Evolutionary conservation across 768 basidiomycete genomes (phyloP), one percentile per base, ranked within the genome.

Genomic region (Naganishia antarctica): DNA sequence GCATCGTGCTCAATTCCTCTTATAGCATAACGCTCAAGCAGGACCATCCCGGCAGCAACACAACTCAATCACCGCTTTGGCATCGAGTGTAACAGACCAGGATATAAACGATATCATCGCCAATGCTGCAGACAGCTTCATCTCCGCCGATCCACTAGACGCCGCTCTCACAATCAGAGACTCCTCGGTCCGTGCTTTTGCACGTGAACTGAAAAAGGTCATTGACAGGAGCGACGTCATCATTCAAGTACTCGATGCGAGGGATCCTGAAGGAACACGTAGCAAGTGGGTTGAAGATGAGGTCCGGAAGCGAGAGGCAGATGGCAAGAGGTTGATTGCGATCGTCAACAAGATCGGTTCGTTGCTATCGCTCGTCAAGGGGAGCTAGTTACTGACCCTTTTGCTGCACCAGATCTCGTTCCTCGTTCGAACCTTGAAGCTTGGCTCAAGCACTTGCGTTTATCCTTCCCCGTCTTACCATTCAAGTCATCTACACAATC

Each of bases 281-380:
- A 94, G 91, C 78, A 82, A 87, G 58, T 82, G 94, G 41, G 91
- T 98, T 4, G 96, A 99, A 76, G 90, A 94, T 73, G 93, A 96
- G 75, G 91, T 96, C 0, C 81, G 88, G 47, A 81, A 90, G 67
- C 82, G 89, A 37, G 91, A 93, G 74, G 81, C 80, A 25, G 89
- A 94, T 67, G 89, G 92, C 8, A 99, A 99, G 81, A 89, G 86
- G 74, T 80, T 98, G 31, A 86, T 99, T 1, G 90, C 91, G 60
- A 90, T 97, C 2, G 76, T 99, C n/a, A 98, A 97, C 78, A 97
- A 99, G 80, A 88, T 96, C 64, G 94, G 94, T 91, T 66, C 63
- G 86, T 78, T 26, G 16, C 13, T 13, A 15, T 16, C 26, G 41
- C 16, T 13, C 16, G 1, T 44, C 23, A 50, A 28, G 62, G 46